Evolutionary conservation across 73 alveolate species (phyloP).

Genomic region (Paramecium pentaurelia): DNA sequence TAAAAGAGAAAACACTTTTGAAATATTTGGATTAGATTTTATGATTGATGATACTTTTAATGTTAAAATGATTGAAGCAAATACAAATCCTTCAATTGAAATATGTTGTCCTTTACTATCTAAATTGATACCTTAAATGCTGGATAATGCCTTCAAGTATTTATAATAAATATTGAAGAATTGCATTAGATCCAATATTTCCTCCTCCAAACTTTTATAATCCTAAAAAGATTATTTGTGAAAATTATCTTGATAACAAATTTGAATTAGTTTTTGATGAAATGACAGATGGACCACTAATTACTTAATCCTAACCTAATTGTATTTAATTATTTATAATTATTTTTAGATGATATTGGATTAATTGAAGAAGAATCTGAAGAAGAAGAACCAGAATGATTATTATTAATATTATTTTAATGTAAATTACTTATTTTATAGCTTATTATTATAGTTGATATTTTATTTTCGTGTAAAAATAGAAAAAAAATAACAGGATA

Average conservation of each 20-base stretch:
- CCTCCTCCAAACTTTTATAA: constrained; percentile 65
- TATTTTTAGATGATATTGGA: constrained; percentile 39
- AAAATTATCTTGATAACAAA: constrained; percentile 50
- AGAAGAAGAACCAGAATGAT: constrained; percentile 61
- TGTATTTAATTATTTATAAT: neutral
- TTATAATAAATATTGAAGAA: neutral
- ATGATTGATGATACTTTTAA: constrained; percentile 78
- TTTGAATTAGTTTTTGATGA: constrained; percentile 60
- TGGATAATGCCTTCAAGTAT: constrained; percentile 77
- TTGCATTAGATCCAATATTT: constrained; percentile 63
- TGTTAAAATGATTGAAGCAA: constrained; percentile 82
- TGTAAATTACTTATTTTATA: neutral
- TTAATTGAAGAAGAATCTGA: constrained; percentile 60
- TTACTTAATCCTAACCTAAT: constrained; percentile 12
- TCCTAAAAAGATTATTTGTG: constrained; percentile 44
- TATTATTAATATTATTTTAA: neutral
- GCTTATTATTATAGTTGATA: neutral
- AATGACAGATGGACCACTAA: constrained; percentile 36
- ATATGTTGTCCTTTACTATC: constrained; percentile 75
- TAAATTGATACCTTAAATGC: constrained; percentile 77
- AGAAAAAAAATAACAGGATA: neutral
- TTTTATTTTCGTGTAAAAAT: neutral
- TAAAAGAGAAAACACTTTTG: constrained; percentile 73
- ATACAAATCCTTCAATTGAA: constrained; percentile 83
- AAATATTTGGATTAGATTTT: constrained; percentile 83